Conservation (phyloP, 306 rosid genomes). For the Castanea mollissima region DNA sequence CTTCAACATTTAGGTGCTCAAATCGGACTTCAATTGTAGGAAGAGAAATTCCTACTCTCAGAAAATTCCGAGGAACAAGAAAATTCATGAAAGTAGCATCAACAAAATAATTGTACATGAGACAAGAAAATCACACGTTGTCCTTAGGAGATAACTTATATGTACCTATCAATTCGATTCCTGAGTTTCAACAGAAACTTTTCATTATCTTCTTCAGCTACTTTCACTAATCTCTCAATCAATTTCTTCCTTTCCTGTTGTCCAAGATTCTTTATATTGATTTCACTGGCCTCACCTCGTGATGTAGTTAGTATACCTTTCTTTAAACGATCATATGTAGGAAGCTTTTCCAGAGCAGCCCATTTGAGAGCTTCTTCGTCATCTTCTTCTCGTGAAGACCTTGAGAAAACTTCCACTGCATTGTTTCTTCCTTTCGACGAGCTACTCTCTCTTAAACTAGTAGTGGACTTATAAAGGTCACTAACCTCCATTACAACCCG, state of each 20-base stretch:
- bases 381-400: conserved; percentile 15
- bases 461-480: neutral
- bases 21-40: conserved; percentile 58
- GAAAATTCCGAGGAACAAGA: neutral
- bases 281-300: conserved; percentile 19
- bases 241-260: conserved; percentile 23
- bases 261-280: conserved; percentile 5
- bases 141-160: too few relatives aligned
- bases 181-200: conserved; percentile 25
- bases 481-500: neutral
- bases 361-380: conserved; percentile 35
- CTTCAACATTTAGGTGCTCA: conserved; percentile 49
- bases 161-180: neutral
- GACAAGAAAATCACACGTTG: too few relatives aligned
- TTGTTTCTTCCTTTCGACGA: conserved; percentile 19
- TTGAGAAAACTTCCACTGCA: conserved; percentile 10
- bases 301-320: conserved; percentile 22
- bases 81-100: neutral
- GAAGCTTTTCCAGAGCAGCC: conserved; percentile 38
- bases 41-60: conserved; percentile 55
- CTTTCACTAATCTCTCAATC: conserved; percentile 17
- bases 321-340: conserved; percentile 26
- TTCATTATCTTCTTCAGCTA: conserved; percentile 25
- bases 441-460: neutral
- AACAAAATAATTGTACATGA: too few relatives aligned